A percentile compares a stretch with the other conserved stretches of the same genome.
Conservation (phyloP, 768 basidiomycete genomes). For the Trametopsis cervina region DNA sequence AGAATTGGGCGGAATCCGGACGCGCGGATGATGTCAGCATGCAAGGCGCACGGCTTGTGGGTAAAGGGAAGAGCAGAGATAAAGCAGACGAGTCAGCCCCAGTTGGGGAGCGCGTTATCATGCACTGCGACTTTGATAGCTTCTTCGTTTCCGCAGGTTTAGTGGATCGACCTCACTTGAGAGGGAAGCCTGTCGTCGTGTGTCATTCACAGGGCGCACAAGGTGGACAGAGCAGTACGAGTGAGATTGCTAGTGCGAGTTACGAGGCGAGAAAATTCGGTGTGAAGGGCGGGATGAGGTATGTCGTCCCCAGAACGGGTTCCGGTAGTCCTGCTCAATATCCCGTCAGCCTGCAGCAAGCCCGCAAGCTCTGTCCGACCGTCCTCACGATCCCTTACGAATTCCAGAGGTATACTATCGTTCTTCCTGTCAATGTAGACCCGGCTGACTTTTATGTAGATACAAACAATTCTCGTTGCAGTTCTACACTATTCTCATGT, state of each 20-base stretch:
- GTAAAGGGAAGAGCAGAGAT: slow-evolving; percentile 47
- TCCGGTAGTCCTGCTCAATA: background rate
- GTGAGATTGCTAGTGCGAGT: slow-evolving; percentile 90
- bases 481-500: slow-evolving; percentile 92
- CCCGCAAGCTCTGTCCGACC: slow-evolving; percentile 65
- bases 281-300: slow-evolving; percentile 95
- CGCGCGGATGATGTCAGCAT: slow-evolving; percentile 36
- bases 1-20: slow-evolving; percentile 17
- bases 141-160: slow-evolving; percentile 96
- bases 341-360: slow-evolving; percentile 62
- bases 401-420: slow-evolving; percentile 57
- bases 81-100: slow-evolving; percentile 42
- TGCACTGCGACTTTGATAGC: slow-evolving; percentile 95
- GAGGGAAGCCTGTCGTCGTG: slow-evolving; percentile 87
- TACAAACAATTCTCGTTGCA: slow-evolving; percentile 79
- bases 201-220: slow-evolving; percentile 85
- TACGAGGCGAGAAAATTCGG: slow-evolving; percentile 90
- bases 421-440: background rate
- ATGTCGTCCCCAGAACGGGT: slow-evolving; percentile 13
- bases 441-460: slow-evolving; percentile 31
- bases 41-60: slow-evolving; percentile 39
- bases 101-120: slow-evolving; percentile 58
- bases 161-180: slow-evolving; percentile 69
- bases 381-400: slow-evolving; percentile 86
- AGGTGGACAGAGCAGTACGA: slow-evolving; percentile 74